Evolutionary conservation across 2,329 filamentous ascomycete genomes (phyloP).

Genomic region (Botrytis tulipae): DNA sequence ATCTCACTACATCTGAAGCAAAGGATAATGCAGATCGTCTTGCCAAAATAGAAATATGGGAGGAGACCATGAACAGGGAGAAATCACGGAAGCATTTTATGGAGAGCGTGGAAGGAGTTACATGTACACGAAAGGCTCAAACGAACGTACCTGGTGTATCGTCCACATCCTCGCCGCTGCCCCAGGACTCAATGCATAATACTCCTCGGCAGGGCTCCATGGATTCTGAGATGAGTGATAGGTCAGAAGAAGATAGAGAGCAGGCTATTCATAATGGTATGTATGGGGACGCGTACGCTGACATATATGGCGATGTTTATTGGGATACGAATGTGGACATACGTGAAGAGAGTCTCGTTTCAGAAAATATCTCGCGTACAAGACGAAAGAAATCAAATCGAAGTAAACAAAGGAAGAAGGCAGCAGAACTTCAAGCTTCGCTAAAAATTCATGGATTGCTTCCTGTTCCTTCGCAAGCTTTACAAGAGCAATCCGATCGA

Average conservation of each 20-base stretch:
- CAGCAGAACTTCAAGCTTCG: background rate
- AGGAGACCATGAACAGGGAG: background rate
- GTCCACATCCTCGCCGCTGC: background rate
- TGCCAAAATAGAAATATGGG: background rate
- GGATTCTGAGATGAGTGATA: no score
- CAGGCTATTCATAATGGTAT: background rate
- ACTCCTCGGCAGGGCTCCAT: background rate
- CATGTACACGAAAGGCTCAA: background rate
- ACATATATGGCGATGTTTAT: no score
- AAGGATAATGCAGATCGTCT: background rate
- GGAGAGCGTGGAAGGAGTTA: background rate
- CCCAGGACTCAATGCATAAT: background rate
- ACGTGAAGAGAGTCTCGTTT: background rate
- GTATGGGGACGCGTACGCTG: background rate
- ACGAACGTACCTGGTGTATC: no score
- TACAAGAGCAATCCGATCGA: background rate
- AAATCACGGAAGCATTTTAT: background rate
- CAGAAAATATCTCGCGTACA: background rate
- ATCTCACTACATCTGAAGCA: background rate
- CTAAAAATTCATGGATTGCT: background rate
- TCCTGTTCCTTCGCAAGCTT: background rate
- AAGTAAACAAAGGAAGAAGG: background rate
- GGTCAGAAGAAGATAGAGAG: background rate
- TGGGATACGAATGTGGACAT: background rate
- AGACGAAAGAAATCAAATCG: background rate